phyloP scores from a whole-genome alignment of 225 moss, liverwort and hornwort species.

The Pseudoscleropodium purum region DNA sequence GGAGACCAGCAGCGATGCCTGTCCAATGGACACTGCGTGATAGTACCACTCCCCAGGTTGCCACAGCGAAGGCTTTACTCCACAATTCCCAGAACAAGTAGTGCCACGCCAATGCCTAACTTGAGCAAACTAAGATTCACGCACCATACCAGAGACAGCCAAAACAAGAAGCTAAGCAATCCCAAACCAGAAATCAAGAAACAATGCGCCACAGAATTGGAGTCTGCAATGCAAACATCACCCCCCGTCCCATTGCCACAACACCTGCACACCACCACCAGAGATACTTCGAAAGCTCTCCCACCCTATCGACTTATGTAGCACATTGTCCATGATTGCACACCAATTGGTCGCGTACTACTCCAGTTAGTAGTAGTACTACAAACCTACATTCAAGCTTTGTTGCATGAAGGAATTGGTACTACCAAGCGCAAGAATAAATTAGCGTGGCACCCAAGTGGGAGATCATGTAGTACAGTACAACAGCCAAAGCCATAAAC shows the following conservation, averaged over 20 bases:
- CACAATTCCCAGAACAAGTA: background rate
- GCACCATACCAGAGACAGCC: background rate
- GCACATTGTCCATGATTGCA: background rate
- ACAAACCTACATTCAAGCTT: background rate
- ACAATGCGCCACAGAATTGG: background rate
- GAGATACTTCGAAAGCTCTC: background rate
- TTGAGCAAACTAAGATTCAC: background rate
- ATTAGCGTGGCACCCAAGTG: background rate
- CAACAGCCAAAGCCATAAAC: background rate
- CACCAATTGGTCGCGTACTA: constrained; percentile 1
- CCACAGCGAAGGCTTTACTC: background rate
- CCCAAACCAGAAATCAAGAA: background rate
- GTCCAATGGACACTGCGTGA: constrained; percentile 17
- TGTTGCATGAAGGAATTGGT: background rate
- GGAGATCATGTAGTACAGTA: background rate
- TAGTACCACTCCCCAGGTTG: background rate
- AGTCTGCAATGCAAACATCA: background rate
- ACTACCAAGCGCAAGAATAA: background rate
- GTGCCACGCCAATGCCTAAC: background rate
- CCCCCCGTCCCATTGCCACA: background rate
- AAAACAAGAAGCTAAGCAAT: background rate
- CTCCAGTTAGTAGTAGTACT: background rate
- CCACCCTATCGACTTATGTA: background rate
- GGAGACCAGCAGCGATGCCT: background rate
- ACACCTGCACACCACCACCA: background rate